Conservation (phyloP, 2,329 filamentous ascomycete genomes). For the Monilinia polystroma region DNA sequence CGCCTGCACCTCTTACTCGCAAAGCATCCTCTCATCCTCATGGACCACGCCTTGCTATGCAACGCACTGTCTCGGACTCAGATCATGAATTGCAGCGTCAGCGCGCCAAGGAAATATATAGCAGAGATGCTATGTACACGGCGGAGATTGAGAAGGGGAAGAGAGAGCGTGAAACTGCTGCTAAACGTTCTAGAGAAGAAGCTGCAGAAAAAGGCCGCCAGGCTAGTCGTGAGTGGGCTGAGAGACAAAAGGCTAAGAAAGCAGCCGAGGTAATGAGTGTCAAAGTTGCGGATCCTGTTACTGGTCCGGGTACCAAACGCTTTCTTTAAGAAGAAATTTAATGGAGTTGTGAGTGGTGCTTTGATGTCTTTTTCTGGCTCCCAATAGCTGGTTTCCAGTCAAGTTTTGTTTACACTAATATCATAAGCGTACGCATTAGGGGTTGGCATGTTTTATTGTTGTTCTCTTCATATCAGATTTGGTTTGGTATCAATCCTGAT, state of each 20-base stretch:
- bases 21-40: constrained; percentile 31
- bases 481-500: background rate
- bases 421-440: background rate
- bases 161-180: constrained; percentile 53
- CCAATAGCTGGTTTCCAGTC: background rate
- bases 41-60: constrained; percentile 36
- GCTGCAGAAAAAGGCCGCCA: constrained; percentile 61
- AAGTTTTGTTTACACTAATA: background rate
- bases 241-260: constrained; percentile 48
- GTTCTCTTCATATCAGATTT: background rate
- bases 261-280: constrained; percentile 24
- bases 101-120: constrained; percentile 54
- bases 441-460: background rate
- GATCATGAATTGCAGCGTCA: constrained; percentile 52
- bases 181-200: constrained; percentile 56
- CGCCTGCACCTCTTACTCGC: constrained; percentile 27
- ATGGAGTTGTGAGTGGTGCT: background rate
- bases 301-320: constrained; percentile 35
- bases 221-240: constrained; percentile 61
- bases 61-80: constrained; percentile 51
- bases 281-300: constrained; percentile 28
- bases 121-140: constrained; percentile 50
- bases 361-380: background rate
- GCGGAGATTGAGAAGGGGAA: constrained; percentile 54
- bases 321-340: constrained; percentile 26